phyloP scores from a whole-genome alignment of 805 yeast species.

The Candida multigemmis region DNA sequence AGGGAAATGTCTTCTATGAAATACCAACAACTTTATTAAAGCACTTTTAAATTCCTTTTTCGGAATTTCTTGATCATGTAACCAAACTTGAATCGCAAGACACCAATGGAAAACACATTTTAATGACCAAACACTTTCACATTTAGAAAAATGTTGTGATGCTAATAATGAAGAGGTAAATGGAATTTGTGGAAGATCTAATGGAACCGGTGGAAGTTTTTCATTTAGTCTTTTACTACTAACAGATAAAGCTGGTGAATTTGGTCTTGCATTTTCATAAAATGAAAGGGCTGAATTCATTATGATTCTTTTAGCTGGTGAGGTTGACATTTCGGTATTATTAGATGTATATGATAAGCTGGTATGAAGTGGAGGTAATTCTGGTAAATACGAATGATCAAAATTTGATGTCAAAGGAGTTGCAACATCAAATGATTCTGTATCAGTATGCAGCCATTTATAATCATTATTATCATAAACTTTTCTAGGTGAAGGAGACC shows the following conservation, averaged over 20 bases:
- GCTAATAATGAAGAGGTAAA: constrained; percentile 42
- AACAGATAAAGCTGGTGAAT: constrained; percentile 2
- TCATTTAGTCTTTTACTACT: constrained; percentile 9
- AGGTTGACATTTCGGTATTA: constrained; percentile 3
- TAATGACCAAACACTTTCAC: constrained; percentile 38
- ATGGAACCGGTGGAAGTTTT: constrained; percentile 35
- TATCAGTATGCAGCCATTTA: constrained; percentile 5
- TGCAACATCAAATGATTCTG: constrained; percentile 7
- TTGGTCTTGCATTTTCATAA: constrained; percentile 18
- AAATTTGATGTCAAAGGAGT: constrained; percentile 17
- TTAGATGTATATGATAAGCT: constrained; percentile 12
- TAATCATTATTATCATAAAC: constrained; percentile 4
- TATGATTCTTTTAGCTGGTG: constrained; percentile 10
- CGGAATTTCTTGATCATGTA: constrained; percentile 41
- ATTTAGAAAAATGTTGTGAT: constrained; percentile 39
- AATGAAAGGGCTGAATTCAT: constrained; percentile 20
- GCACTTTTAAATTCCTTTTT: constrained; percentile 45
- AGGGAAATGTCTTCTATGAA: constrained; percentile 39
- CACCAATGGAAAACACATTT: constrained; percentile 49
- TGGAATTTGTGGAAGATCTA: constrained; percentile 47
- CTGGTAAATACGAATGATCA: constrained; percentile 27
- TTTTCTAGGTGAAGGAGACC: constrained; percentile 23
- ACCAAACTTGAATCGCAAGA: constrained; percentile 41
- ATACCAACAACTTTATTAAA: constrained; percentile 41
- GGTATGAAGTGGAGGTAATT: constrained; percentile 21